Evolutionary conservation across 768 basidiomycete genomes (phyloP).

Genomic region (Collybiopsis luxurians): DNA sequence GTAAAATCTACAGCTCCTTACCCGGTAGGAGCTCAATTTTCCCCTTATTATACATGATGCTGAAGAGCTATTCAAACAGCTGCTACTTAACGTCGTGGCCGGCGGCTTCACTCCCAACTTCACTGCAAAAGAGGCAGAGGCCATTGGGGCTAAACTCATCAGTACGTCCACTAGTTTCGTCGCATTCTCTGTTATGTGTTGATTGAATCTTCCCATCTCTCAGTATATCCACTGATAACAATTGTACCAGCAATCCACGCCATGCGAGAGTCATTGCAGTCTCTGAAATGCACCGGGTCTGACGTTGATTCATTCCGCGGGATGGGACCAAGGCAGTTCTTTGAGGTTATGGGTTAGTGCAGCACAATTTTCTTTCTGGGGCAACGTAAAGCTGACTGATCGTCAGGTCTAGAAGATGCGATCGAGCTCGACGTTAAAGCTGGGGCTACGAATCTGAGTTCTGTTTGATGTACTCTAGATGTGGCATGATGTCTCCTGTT

Average conservation of each 20-base stretch:
- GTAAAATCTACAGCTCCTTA: conserved; percentile 38
- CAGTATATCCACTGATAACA: conserved; percentile 47
- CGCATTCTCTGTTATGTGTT: background rate
- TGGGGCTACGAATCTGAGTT: no score
- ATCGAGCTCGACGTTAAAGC: no score
- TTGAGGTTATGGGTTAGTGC: conserved; percentile 44
- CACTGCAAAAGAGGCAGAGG: conserved; percentile 43
- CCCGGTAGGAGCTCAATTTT: conserved; percentile 26
- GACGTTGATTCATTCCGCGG: conserved; percentile 36
- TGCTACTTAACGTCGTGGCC: conserved; percentile 50
- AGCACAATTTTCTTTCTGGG: background rate
- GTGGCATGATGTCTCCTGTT: no score
- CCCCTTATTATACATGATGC: background rate
- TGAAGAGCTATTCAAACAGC: conserved; percentile 13
- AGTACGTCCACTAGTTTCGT: conserved; percentile 19
- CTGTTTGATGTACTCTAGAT: no score
- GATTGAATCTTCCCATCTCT: conserved; percentile 3
- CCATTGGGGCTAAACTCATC: conserved; percentile 42
- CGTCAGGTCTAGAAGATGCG: no score
- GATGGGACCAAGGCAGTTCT: conserved; percentile 52
- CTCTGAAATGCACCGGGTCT: conserved; percentile 47
- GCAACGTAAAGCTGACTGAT: no score
- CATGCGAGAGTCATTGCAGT: conserved; percentile 44
- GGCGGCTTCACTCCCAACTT: conserved; percentile 51
- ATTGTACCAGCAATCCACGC: conserved; percentile 47